phyloP scores from a whole-genome alignment of 805 yeast species.

The Candida sonorensis region DNA sequence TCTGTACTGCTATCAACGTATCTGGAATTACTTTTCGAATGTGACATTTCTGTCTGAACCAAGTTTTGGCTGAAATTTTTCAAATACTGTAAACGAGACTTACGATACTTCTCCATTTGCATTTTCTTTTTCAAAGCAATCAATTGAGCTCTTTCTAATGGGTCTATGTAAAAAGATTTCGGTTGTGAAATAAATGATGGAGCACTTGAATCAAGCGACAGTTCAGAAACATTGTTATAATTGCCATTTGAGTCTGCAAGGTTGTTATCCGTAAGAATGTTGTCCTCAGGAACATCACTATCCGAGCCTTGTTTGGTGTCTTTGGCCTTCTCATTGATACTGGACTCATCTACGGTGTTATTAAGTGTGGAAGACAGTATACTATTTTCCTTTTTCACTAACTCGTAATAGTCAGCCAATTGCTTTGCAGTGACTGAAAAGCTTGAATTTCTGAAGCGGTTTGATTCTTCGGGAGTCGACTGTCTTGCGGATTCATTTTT shows the following conservation, averaged over 20 bases:
- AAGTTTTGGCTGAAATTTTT: conserved; percentile 26
- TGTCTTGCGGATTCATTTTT: no score
- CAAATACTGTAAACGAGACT: conserved; percentile 38
- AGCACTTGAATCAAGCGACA: no score
- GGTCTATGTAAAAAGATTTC: conserved; percentile 17
- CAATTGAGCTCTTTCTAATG: conserved; percentile 26
- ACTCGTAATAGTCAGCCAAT: conserved; percentile 20
- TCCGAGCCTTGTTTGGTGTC: no score
- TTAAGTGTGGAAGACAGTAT: conserved; percentile 9
- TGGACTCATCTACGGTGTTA: no score
- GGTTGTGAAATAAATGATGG: no score
- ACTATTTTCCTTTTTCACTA: conserved; percentile 19
- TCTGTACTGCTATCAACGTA: conserved; percentile 19
- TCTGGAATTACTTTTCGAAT: conserved; percentile 7
- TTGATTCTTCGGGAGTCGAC: no score
- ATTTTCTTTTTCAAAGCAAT: conserved; percentile 27
- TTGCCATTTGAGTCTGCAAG: no score
- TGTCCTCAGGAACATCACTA: no score
- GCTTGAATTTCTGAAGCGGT: background rate
- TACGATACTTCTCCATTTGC: conserved; percentile 41
- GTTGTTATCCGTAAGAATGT: no score
- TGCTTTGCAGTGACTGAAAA: conserved; percentile 21
- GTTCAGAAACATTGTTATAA: no score
- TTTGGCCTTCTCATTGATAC: no score
- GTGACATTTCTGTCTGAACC: conserved; percentile 8